phyloP scores from a whole-genome alignment of 2,329 filamentous ascomycete genomes.

The Venturia effusa region DNA sequence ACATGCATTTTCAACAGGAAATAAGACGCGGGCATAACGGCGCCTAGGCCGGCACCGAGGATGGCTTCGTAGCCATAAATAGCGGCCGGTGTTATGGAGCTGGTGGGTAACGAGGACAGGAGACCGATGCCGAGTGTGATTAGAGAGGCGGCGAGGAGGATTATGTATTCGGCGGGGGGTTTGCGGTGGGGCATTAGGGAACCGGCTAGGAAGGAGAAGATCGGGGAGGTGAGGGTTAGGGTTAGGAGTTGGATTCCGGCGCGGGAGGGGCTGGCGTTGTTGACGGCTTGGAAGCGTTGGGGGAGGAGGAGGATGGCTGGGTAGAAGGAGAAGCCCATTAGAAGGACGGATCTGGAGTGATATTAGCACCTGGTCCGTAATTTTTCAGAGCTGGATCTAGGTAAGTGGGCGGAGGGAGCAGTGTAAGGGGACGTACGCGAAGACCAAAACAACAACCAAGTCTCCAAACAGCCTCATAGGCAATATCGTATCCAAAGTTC shows the following conservation, averaged over 20 bases:
- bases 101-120: neutral
- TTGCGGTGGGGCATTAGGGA: neutral
- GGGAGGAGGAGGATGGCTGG: constrained; percentile 3
- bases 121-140: constrained; percentile 1
- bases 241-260: constrained; percentile 5
- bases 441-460: neutral
- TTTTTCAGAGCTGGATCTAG: too few species aligned
- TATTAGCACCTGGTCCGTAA: neutral
- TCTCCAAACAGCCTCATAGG: neutral
- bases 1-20: neutral
- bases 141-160: neutral
- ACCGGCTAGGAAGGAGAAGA: neutral
- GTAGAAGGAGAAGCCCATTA: constrained; percentile 4
- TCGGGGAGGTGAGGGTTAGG: neutral
- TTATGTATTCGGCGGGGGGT: neutral
- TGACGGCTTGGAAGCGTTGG: constrained; percentile 7
- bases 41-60: neutral
- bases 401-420: neutral
- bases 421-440: neutral
- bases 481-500: neutral
- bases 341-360: neutral
- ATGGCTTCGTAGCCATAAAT: constrained; percentile 5
- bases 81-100: neutral
- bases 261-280: neutral
- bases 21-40: neutral